These are phyloP conservation scores for Candida vaughaniae DNA, from an alignment of 805 yeast genomes.

Conservation along the genomic window DNA sequence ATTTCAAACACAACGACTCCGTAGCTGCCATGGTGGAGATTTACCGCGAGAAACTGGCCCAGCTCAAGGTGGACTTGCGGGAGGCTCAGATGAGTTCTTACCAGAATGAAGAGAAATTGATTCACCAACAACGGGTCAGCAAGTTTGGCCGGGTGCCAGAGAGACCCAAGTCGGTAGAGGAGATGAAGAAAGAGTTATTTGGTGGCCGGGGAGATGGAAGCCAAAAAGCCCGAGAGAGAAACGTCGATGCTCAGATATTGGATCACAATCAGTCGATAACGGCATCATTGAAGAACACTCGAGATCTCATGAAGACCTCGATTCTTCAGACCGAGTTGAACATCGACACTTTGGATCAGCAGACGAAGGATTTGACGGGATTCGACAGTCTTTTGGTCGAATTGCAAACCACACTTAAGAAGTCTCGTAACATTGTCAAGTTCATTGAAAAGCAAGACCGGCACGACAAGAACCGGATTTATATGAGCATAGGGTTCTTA, in stretches of 20 bases:
- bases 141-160: constrained; percentile 18
- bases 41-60: constrained; percentile 9
- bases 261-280: constrained; percentile 49
- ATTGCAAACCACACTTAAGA: constrained; percentile 40
- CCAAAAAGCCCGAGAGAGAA: constrained; percentile 17
- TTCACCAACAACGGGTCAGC: constrained; percentile 31
- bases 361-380: constrained; percentile 39
- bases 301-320: constrained; percentile 48
- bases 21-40: constrained; percentile 5
- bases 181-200: constrained; percentile 21
- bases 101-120: constrained; percentile 22
- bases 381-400: constrained; percentile 42
- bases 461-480: constrained; percentile 48
- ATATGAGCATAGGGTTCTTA: constrained; percentile 47
- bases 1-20: neutral
- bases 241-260: constrained; percentile 41
- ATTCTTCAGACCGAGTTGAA: constrained; percentile 52
- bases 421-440: constrained; percentile 46
- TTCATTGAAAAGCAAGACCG: constrained; percentile 53
- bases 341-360: constrained; percentile 46
- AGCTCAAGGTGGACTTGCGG: constrained; percentile 24
- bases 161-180: constrained; percentile 9
- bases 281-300: constrained; percentile 45
- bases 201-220: constrained; percentile 17
- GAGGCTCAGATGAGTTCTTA: constrained; percentile 29